Base-by-base conservation (phyloP, 768 basidiomycete species). In the Tephrocybe sp. region DNA sequence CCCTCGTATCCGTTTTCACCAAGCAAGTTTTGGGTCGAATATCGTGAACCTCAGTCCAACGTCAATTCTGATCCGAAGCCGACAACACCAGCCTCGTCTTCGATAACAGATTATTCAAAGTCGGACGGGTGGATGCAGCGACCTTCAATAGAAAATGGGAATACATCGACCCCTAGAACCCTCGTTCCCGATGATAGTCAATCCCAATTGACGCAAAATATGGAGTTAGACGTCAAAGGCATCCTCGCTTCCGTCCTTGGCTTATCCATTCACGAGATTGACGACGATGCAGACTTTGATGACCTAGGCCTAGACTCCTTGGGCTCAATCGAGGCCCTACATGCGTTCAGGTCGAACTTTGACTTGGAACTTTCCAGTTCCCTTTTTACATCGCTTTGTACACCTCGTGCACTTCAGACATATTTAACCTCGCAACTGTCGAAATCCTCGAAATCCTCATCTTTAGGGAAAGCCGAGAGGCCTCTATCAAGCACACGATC, bases 1-100 rank as follows among this genome's bases (percentile, higher is more conserved):
- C 87, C 87, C 0, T 67, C 74, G 3, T 89, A 89, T 62, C 84
- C 85, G 1, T 85, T 87, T 56, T 68, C 74, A 10, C 68, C 67
- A 40, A 69, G 72, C 3, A 75, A 68, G 19, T 87, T 82, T 61
- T 87, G 83, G 84, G 73, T 83, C 2, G 62, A 67, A 0, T 84
- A 69, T 60, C 56, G 64, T 30, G 76, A 77, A 49, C 58, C 54
- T 10, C 54, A 16, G 3, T 20, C 17, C 4, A 8, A 20, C 4
- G n/a, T 0, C 10, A 51, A 48, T 34, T 11, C 42, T 0, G 31
- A 26, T 26, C 26, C 22, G 2, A 2, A 45, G 2, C 22, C 41
- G 9, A 5, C n/a, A 2, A 3, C 40, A 6, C 35, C 16, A 19
- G 10, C 43, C 14, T 32, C 26, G 8, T 20, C 50, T 4, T 55